Evolutionary conservation across 768 basidiomycete species (phyloP), one percentile per base, ranked within the genome.

Genomic region (Mycena chlorophos): DNA sequence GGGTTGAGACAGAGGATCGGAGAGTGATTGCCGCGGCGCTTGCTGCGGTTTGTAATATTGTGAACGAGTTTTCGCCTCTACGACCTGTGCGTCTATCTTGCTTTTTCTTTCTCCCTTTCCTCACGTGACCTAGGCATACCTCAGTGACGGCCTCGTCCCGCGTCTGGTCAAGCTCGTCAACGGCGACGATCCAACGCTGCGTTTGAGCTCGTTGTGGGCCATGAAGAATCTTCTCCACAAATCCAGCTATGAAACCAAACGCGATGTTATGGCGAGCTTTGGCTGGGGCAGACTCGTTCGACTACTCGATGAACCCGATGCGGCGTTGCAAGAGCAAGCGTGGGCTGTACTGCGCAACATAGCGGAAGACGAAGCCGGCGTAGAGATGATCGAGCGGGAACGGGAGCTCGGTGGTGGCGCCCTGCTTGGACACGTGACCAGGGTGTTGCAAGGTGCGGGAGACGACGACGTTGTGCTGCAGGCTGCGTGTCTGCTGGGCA

Each of bases 51-150:
- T 92, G 91, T 70, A 96, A 97, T 68, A 78, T 95, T 39, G 83
- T 95, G 6, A 87, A 85, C 50, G 89, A 92, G 51, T 94, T 91
- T 70, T 93, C 92, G 12, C 92, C 93, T 5, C 67, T 94, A 60
- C 76, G 86, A 57, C 72, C 76, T 51, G 91, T 92, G 23, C 45
- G 56, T 49, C 13, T 27, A 20, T 31, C 16, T 13, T 20, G 27
- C 39, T 30, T 48, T 54, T 61, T 25, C 54, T 22, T 57, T 47
- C 51, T 47, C 22, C 39, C 10, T 56, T 23, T 37, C 53, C 26
- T 49, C n/a, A 26, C 17, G 4, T 22, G n/a, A 4, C 50, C 8
- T 55, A 91, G 86, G 78, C 77, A 5, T 80, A 90, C 54, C 71
- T 94, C 14, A 81, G 85, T 28, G 77, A 88, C 55, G 89, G 87